Evolutionary conservation across 352 stramenopile species (phyloP), one percentile per base, ranked within the genome.

Genomic region (Phytophthora constricta): DNA sequence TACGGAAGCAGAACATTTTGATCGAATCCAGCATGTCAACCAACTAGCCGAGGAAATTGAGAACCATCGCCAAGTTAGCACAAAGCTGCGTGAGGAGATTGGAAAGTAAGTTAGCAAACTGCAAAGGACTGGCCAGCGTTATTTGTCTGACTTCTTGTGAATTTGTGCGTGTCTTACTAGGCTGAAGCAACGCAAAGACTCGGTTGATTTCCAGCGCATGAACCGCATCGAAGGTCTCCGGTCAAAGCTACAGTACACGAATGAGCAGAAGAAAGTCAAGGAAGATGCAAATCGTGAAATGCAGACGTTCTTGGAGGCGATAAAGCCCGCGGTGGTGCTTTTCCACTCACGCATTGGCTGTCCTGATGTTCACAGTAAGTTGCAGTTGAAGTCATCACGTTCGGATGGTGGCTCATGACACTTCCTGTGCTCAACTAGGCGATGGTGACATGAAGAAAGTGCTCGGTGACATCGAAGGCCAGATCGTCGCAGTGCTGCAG

Each of bases 1-100:
- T 26, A 87, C 74, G 58, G 85, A 93, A 53, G 72, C 86, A 28
- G 85, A 92, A 41, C 85, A 93, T 42, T 93, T 95, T 65, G 87
- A 92, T 51, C 76, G 84, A 17, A 92, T 95, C 41, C 87, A 95
- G 58, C 75, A 90, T 19, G 85, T 93, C 11, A 95, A 95, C 43
- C 81, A 90, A 65, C 62, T 95, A 2, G 85, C 84, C 3, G 82
- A 95, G 58, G 87, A 95, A 46, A 93, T 95, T 22, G 87, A 95
- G 52, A 84, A 82, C 26, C 82, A 92, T 60, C 79, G 87, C 5
- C 65, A 84, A 52, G 74, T 90, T 22, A 92, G 83, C 55, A 77
- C 77, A 7, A 89, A 85, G 49, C 65, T 95, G 13, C 82, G 87
- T 0, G 87, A 95, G 56, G 83, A 93, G 54, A 95, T 93, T 51